Percentiles rank a stretch among this genome's conserved stretches.
These are phyloP conservation scores for Neopestalotiopsis clavispora DNA, from an alignment of 2,329 filamentous ascomycete species.

Conservation along the genomic window DNA sequence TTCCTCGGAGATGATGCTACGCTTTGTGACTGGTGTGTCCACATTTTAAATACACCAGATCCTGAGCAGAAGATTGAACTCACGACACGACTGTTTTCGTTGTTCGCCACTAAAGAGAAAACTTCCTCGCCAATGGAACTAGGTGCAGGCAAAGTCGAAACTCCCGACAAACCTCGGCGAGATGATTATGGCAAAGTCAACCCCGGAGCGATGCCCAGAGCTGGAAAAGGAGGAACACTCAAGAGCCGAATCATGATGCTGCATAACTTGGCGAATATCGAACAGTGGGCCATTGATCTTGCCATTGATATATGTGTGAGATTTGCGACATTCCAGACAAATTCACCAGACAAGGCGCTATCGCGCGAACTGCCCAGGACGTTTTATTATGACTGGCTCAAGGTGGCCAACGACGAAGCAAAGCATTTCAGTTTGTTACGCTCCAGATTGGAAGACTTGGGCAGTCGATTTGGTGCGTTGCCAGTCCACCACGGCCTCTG, in stretches of 20 bases:
- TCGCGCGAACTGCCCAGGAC: constrained; percentile 43
- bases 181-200: constrained; percentile 43
- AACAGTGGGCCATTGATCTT: constrained; percentile 53
- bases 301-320: constrained; percentile 52
- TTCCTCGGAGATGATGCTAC: constrained; percentile 46
- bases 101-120: constrained; percentile 43
- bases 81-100: constrained; percentile 46
- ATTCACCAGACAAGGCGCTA: constrained; percentile 21
- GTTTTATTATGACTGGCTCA: constrained; percentile 53
- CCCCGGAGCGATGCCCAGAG: constrained; percentile 44
- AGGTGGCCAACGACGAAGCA: constrained; percentile 51
- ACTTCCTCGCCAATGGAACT: constrained; percentile 46
- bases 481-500: constrained; percentile 51
- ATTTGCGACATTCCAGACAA: constrained; percentile 48
- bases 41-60: constrained; percentile 48
- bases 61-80: constrained; percentile 52
- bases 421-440: constrained; percentile 53
- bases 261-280: constrained; percentile 52
- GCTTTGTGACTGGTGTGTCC: constrained; percentile 52
- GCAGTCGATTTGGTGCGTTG: constrained; percentile 47
- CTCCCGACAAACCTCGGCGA: constrained; percentile 46
- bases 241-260: constrained; percentile 51
- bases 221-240: constrained; percentile 45
- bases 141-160: constrained; percentile 39
- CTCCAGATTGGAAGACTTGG: constrained; percentile 47